Evolutionary conservation across 768 basidiomycete genomes (phyloP), one percentile per base, ranked within the genome.

Genomic region (Mycena vitilis): DNA sequence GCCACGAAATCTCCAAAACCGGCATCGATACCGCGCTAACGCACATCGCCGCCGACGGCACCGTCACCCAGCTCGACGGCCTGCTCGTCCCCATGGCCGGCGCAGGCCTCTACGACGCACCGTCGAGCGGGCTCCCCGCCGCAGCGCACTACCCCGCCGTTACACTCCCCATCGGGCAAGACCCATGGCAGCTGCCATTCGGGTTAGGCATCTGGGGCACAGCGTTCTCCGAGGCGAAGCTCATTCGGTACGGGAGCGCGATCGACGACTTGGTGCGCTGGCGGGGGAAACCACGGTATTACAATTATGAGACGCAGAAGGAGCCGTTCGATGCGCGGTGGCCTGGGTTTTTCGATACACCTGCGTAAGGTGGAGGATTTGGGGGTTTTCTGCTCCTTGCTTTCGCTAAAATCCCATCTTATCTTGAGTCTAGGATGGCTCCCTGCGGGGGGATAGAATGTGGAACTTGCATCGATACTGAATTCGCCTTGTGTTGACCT

Each of bases 51-150:
- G 44, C n/a, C 12, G 36, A 63, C 40, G 62, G 62, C 20, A 55
- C 40, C 23, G n/a, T 63, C 34, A 23, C 45, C 7, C 30, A 37
- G n/a, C 62, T 63, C 22, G 53, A 63, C 18, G 62, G 52, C 42
- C 52, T 63, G 20, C 62, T 63, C n/a, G 62, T 63, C 44, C 62
- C 62, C 13, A 63, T 63, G 62, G 54, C 62, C 13, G 62, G 62
- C 12, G 62, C 44, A 11, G 62, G 62, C 1, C 44, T 30, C 22
- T 63, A 37, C 62, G 62, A 63, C 30, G 34, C 53, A 34, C 62
- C 62, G 34, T 55, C 62, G 4, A 55, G 53, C 42, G 62, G 62
- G 20, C 53, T 63, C 4, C 62, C 62, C 45, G 62, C 62, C 7
- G 62, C 62, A 0, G 62, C 62, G 34, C 62, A 63, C 62, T 63